Percentiles rank a stretch among this genome's conserved stretches.
Conservation (phyloP, 2,329 filamentous ascomycete genomes). For the Botrytis aclada region DNA sequence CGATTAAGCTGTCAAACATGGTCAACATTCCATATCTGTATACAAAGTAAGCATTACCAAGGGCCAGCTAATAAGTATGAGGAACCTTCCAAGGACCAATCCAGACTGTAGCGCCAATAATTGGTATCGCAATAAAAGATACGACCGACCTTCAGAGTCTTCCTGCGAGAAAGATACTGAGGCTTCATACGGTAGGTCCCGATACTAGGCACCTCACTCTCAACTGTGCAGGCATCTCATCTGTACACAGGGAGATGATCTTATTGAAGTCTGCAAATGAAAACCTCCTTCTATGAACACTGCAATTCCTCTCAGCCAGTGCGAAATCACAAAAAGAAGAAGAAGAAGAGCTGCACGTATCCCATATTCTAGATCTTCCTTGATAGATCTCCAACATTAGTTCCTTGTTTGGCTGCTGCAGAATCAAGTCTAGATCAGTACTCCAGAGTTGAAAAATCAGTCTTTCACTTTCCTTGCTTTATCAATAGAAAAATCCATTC, state of each 20-base stretch:
- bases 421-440: background rate
- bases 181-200: background rate
- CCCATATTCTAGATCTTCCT: background rate
- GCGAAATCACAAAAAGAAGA: background rate
- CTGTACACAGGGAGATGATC: background rate
- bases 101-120: no score
- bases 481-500: background rate
- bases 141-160: background rate
- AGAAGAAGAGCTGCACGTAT: background rate
- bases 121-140: background rate
- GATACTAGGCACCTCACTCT: background rate
- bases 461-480: background rate
- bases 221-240: background rate
- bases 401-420: background rate
- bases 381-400: no score
- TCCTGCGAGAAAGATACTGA: background rate
- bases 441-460: accelerated
- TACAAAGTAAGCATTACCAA: background rate
- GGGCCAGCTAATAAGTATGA: background rate
- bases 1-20: no score
- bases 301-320: background rate
- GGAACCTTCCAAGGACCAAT: background rate
- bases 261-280: background rate
- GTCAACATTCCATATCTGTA: background rate
- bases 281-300: background rate